Base-by-base conservation (phyloP, 176 grass and related monocot species). In the Raddia distichophylla region DNA sequence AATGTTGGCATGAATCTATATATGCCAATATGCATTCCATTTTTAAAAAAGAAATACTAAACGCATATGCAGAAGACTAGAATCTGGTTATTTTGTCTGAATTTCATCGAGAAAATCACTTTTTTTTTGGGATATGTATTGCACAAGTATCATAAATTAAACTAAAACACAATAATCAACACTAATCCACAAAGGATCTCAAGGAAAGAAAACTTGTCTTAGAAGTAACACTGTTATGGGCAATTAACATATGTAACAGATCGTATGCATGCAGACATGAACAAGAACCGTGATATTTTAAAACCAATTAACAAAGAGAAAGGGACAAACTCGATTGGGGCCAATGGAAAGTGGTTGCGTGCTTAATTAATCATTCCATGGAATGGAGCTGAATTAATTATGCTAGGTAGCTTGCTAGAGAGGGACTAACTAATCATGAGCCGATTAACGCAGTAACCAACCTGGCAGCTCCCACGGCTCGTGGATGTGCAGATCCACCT, bases 381-480 rank as follows among this genome's bases (percentile, higher is more conserved):
- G 49, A 55, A 56, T 44, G 10, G 5, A 20, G 72, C 33, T 19
- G 16, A 50, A 44, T 74, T 51, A 67, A 51, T 13, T 17, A 69
- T 56, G 37, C 7, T 48, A 60, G 57, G 13, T 87, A 55, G 73
- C 65, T 87, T 82, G 79, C 55, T 33, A n/a, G 54, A 72, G 79
- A 64, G 56, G 71, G 64, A 75, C 15, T 47, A 59, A 48, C 12
- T 4, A 73, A 27, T 27, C 27, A 75, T 59, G 8, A 20, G 75
- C 13, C 46, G 74, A 87, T 32, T 59, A 68, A 79, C 11, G 11
- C 35, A 54, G 10, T 4, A 47, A 70, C 43, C 22, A 19, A 94
- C 91, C 89, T 84, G 91, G 91, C 69, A 94, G 80, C 82, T 94
- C 91, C 91, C 91, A 94, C 10, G 91, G 91, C 82, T 94, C 91